Conservation (phyloP, 495 filamentous ascomycete species). For the Pyronema domesticum region DNA sequence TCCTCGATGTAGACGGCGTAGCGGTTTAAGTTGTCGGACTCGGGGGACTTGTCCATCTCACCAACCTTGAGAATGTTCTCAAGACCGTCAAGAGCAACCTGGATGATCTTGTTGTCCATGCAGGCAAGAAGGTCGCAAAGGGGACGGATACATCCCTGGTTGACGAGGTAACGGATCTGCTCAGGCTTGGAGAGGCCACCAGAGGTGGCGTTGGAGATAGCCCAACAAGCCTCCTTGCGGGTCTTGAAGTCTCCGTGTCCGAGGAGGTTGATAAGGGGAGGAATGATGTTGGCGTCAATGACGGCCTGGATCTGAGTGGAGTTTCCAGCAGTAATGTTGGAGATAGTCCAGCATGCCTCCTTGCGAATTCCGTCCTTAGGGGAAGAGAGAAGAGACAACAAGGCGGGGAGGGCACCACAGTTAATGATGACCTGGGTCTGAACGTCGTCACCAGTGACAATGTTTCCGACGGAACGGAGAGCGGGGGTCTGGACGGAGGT, state of each 20-base stretch:
- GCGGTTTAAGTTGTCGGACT: conserved; percentile 72
- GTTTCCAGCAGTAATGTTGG: conserved; percentile 96
- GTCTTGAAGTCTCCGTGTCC: conserved; percentile 98
- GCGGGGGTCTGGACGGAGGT: conserved; percentile 97
- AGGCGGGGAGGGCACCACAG: conserved; percentile 78
- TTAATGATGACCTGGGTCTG: conserved; percentile 99
- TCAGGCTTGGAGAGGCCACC: conserved; percentile 97
- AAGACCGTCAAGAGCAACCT: conserved; percentile 91
- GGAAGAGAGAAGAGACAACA: conserved; percentile 82
- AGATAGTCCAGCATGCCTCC: conserved; percentile 99
- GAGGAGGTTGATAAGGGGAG: conserved; percentile 84
- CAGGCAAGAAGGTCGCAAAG: conserved; percentile 90
- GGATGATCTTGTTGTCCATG: conserved; percentile 99
- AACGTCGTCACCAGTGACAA: conserved; percentile 95
- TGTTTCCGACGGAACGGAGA: conserved; percentile 93
- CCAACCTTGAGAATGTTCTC: conserved; percentile 99
- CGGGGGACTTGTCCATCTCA: conserved; percentile 89
- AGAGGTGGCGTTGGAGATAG: conserved; percentile 96
- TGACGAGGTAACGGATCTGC: conserved; percentile 88
- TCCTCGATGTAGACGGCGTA: conserved; percentile 98
- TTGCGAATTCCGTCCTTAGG: conserved; percentile 98
- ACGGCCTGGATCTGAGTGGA: conserved; percentile 94
- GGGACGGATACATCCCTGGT: conserved; percentile 88
- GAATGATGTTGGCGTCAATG: conserved; percentile 91
- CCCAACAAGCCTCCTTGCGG: conserved; percentile 98